Percentiles rank a stretch among this genome's conserved stretches.
These are phyloP conservation scores for Geotrichum histeridarum DNA, from an alignment of 1,139 yeast species.

Conservation along the genomic window DNA sequence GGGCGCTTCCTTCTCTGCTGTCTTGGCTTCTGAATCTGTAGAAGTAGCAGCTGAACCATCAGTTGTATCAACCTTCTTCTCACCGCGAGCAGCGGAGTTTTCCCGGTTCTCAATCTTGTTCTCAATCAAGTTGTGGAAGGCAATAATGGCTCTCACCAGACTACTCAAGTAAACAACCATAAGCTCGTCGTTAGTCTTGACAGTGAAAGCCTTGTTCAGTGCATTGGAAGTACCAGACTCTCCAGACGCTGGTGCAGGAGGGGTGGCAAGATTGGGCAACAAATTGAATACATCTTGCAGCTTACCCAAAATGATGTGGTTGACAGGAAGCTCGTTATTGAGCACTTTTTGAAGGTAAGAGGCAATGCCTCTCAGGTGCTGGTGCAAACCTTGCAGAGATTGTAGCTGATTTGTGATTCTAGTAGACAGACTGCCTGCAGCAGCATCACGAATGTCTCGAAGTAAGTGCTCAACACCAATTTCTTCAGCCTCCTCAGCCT, in stretches of 20 bases:
- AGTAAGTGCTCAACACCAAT: conserved; percentile 96
- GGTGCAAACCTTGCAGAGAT: conserved; percentile 80
- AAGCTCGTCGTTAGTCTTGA: conserved; percentile 90
- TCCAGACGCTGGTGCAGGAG: conserved; percentile 22
- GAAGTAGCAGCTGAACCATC: conserved; percentile 6
- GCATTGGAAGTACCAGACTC: conserved; percentile 27
- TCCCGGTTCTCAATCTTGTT: conserved; percentile 73
- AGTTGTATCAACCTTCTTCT: conserved; percentile 18
- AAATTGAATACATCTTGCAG: conserved; percentile 92
- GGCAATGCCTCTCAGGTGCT: conserved; percentile 74
- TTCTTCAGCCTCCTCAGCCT: conserved; percentile 98
- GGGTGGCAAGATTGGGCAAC: conserved; percentile 68
- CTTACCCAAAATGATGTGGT: conserved; percentile 85
- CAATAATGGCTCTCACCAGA: conserved; percentile 87
- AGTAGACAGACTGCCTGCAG: conserved; percentile 86
- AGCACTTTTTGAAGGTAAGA: conserved; percentile 73
- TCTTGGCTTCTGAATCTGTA: conserved; percentile 2
- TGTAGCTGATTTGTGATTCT: conserved; percentile 84
- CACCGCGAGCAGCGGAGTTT: conserved; percentile 15
- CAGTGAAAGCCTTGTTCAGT: conserved; percentile 74
- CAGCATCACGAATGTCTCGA: conserved; percentile 93
- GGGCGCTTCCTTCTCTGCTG: not conserved
- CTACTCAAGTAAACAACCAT: conserved; percentile 90
- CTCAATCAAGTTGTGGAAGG: conserved; percentile 94
- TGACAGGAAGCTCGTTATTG: conserved; percentile 69